Conservation (phyloP, 768 basidiomycete species). For the Hericium erinaceus region DNA sequence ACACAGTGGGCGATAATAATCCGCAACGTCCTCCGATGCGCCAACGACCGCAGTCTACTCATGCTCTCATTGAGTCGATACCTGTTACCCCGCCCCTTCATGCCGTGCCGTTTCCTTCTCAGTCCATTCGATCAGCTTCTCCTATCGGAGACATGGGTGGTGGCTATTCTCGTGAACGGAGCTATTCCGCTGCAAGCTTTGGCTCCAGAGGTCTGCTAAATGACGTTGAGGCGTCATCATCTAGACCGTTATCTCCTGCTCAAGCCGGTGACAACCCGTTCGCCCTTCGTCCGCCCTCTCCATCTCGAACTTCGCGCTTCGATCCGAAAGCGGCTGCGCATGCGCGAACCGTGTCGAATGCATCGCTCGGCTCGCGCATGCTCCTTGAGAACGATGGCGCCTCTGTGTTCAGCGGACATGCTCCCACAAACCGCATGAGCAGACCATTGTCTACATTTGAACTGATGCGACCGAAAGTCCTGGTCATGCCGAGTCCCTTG, state of each 20-base stretch:
- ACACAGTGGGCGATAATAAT: constrained; percentile 38
- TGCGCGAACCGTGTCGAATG: constrained; percentile 52
- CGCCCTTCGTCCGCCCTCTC: constrained; percentile 54
- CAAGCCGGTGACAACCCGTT: constrained; percentile 42
- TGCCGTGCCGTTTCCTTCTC: constrained; percentile 53
- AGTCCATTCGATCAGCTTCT: constrained; percentile 23
- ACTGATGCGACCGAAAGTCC: constrained; percentile 80
- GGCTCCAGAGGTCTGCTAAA: constrained; percentile 38
- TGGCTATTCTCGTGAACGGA: constrained; percentile 28
- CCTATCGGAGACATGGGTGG: constrained; percentile 21
- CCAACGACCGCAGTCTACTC: constrained; percentile 42
- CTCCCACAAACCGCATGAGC: constrained; percentile 16
- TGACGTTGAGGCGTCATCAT: constrained; percentile 28
- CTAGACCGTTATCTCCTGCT: constrained; percentile 29
- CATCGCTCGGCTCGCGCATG: constrained; percentile 56
- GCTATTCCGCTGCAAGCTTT: constrained; percentile 42
- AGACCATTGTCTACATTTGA: constrained; percentile 68
- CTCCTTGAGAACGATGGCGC: constrained; percentile 45
- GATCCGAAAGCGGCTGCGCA: constrained; percentile 67
- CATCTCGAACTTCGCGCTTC: constrained; percentile 57
- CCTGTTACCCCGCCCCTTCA: constrained; percentile 32
- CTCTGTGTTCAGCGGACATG: constrained; percentile 27
- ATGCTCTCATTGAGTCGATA: constrained; percentile 37
- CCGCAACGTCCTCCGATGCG: constrained; percentile 28
- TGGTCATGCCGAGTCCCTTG: constrained; percentile 89